phyloP scores from a whole-genome alignment of 2,329 filamentous ascomycete species.

The Fusarium marasasianum region DNA sequence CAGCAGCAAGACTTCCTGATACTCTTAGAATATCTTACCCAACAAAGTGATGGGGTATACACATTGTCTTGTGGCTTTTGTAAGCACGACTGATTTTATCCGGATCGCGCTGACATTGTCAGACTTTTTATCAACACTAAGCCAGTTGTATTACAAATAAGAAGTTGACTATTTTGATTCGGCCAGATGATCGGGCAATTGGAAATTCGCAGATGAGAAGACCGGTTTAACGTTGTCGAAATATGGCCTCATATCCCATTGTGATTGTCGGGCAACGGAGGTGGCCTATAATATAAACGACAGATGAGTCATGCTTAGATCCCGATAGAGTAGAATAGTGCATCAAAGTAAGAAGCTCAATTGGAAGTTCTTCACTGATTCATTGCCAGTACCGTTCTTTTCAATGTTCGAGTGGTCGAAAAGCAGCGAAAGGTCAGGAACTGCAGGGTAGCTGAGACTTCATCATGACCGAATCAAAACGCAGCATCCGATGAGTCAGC shows the following conservation, averaged over 20 bases:
- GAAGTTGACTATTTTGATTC: neutral
- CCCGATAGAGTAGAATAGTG: accelerated
- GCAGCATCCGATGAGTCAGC: neutral
- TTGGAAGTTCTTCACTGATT: accelerated
- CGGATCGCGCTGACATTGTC: neutral
- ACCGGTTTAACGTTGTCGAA: accelerated
- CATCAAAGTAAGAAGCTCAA: accelerated
- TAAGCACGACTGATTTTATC: neutral
- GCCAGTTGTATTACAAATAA: neutral
- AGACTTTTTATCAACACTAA: neutral
- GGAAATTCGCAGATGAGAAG: accelerated
- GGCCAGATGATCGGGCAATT: too few relatives aligned
- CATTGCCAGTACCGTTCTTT: too few relatives aligned
- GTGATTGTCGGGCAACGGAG: accelerated
- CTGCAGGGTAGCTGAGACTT: neutral
- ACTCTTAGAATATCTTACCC: neutral
- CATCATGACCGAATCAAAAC: neutral
- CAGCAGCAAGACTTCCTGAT: neutral
- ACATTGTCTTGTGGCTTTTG: neutral
- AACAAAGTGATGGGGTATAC: accelerated
- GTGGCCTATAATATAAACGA: accelerated
- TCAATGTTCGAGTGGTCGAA: accelerated
- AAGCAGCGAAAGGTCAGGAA: neutral
- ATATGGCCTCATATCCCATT: accelerated
- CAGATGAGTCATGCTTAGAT: accelerated